Evolutionary conservation across 2,329 filamentous ascomycete species (phyloP).

Genomic region (Ascochyta pisi): DNA sequence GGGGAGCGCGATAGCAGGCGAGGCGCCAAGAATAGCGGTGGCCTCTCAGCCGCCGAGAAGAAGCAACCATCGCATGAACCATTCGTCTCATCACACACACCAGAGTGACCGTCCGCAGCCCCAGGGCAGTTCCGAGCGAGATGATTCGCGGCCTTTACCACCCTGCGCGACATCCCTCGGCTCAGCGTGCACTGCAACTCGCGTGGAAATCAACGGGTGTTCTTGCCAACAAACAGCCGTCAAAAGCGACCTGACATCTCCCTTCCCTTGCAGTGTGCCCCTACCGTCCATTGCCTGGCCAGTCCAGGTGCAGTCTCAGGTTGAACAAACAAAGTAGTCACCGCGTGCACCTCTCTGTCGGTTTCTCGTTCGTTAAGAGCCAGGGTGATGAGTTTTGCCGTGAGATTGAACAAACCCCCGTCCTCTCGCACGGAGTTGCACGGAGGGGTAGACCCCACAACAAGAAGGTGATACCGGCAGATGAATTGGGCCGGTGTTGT

Average conservation of each 20-base stretch:
- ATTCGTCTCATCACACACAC: constrained; percentile 15
- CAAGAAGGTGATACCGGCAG: constrained; percentile 41
- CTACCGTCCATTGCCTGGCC: background rate
- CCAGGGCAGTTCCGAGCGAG: constrained; percentile 7
- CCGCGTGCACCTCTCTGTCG: background rate
- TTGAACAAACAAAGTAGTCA: background rate
- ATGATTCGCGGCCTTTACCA: constrained; percentile 18
- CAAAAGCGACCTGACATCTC: background rate
- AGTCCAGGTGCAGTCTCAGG: background rate
- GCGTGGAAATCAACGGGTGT: background rate
- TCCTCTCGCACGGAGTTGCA: constrained; percentile 29
- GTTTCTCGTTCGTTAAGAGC: background rate
- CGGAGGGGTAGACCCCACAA: constrained; percentile 28
- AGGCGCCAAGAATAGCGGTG: constrained; percentile 31
- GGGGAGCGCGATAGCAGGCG: constrained; percentile 14
- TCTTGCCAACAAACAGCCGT: background rate
- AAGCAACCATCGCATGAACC: constrained; percentile 27
- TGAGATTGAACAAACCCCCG: constrained; percentile 30
- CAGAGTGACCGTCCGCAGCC: background rate
- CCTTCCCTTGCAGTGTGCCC: constrained; percentile 3
- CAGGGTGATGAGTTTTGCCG: constrained; percentile 28
- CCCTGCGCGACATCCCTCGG: constrained; percentile 22
- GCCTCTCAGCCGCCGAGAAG: constrained; percentile 23
- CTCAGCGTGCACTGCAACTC: constrained; percentile 19
- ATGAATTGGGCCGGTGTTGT: constrained; percentile 16